Evolutionary conservation across 768 basidiomycete genomes (phyloP).

Genomic region (Epithele typhae): DNA sequence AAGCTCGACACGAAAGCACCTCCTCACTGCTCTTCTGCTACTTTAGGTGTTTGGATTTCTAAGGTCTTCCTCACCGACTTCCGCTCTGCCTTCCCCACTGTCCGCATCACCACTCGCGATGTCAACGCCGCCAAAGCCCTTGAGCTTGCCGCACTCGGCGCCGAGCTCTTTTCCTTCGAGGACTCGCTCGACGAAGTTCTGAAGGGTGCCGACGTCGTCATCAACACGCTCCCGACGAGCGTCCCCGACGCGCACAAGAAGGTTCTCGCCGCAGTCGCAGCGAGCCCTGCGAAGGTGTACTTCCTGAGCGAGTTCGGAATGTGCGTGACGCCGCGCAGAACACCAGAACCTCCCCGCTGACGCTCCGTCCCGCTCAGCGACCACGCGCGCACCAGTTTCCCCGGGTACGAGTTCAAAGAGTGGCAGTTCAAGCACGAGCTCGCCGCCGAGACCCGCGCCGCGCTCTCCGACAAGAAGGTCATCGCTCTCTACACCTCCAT

Average conservation of each 20-base stretch:
- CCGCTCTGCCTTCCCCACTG: slow-evolving; percentile 9
- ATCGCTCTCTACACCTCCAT: too few species aligned
- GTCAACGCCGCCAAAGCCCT: slow-evolving; percentile 5
- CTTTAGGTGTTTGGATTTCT: too few species aligned
- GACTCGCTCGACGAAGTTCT: slow-evolving; percentile 6
- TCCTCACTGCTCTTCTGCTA: too few species aligned
- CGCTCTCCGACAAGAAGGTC: too few species aligned
- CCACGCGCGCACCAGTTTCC: slow-evolving; percentile 14
- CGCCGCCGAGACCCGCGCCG: too few species aligned
- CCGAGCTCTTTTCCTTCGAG: slow-evolving; percentile 9
- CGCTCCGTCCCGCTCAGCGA: slow-evolving; percentile 16
- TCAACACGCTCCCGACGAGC: slow-evolving; percentile 8
- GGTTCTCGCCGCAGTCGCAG: slow-evolving; percentile 2
- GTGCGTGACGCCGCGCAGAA: background rate
- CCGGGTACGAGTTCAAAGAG: slow-evolving; percentile 11
- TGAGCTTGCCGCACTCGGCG: slow-evolving; percentile 16
- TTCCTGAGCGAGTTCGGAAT: too few species aligned
- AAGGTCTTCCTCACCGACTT: slow-evolving; percentile 11
- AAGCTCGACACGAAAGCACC: too few species aligned
- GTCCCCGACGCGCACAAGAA: background rate
- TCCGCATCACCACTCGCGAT: slow-evolving; percentile 16
- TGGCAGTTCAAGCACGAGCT: too few species aligned
- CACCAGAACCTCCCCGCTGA: background rate
- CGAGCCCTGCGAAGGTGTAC: slow-evolving; percentile 13
- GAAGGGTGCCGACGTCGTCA: slow-evolving; percentile 19